Evolutionary conservation across 2,329 filamentous ascomycete species (phyloP), one percentile per base, ranked within the genome.

Genomic region (Stemphylium lycopersici): DNA sequence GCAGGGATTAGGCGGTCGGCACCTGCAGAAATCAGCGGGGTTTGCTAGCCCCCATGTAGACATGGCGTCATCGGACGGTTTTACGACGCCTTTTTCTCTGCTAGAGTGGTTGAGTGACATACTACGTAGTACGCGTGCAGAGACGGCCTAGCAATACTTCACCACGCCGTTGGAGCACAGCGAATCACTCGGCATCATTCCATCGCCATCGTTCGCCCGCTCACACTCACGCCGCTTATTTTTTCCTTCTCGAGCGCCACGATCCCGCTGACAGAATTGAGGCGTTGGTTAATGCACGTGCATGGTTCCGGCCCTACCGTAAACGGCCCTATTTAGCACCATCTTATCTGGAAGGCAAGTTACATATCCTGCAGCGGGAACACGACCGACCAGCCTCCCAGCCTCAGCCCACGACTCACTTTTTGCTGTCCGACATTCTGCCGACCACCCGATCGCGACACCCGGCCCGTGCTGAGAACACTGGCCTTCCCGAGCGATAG

Each of bases 271-370:
- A 43, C 48, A 7, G 36, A 34, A n/a, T 20, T 29, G 33, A 26
- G 43, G 31, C 37, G 43, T 20, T 43, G 51, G 16, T 22, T 29
- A 39, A 33, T 26, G 65, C 62, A 68, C 63, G 65, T 66, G 65
- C 66, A 57, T 22, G 33, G 41, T 38, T 46, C 61, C 58, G 63
- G 55, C 46, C 58, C 49, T 63, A 57, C 62, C 66, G 62, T 59
- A 64, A 49, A 65, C 51, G 46, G 53, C 47, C 62, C 67, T 51
- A 61, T 48, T 62, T 57, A 51, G 63, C 55, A 61, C 50, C 45
- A 53, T 48, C 67, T 68, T 66, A 62, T 69, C 66, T 55, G 67
- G 68, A 68, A 70, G 63, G 58, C 59, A 44, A 59, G 55, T 51
- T 44, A 63, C 68, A 68, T 54, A 48, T 61, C 56, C 45, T 68